Evolutionary conservation across 2,329 filamentous ascomycete genomes (phyloP), one percentile per base, ranked within the genome.

Genomic region (Xylaria digitata): DNA sequence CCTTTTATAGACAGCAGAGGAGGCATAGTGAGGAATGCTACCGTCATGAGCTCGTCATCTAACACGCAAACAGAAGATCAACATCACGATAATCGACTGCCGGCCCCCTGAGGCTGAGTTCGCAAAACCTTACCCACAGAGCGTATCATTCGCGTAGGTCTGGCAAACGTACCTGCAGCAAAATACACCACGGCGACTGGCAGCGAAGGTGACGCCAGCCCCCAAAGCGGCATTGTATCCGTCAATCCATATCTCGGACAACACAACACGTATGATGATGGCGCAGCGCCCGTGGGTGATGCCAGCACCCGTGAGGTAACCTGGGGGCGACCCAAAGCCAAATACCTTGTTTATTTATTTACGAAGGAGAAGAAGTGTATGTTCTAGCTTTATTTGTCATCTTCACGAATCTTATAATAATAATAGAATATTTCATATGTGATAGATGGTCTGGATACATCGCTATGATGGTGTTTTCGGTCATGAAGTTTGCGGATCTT

Each of bases 331-430:
- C 40, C 21, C 5, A 11, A 37, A 50, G 11, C n/a, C 19, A 21
- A 48, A 42, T 42, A 60, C n/a, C 55, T 21, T 65, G 56, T 55
- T 65, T 65, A 56, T 65, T 65, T 65, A 65, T 65, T 65, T 61
- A 65, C 17, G n/a, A 46, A 9, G n/a, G 26, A 34, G 17, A 19
- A 34, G 15, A 13, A 6, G 26, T 9, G 46, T 11, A 34, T 0
- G 30, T 34, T 9, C n/a, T 15, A 32, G 3, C 19, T n/a, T 11
- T 17, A 19, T 53, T 40, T 40, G 11, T 40, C 37, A 53, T 53
- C 19, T 11, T 8, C n/a, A n/a, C n/a, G 3, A 6, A 13, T 53
- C 17, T 53, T 53, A 52, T 53, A 13, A 9, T 34, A 34, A 52
- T 53, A 13, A 9, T 34, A 34, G 17, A 7, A 9, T 34, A 19